Evolutionary conservation across 2,329 filamentous ascomycete genomes (phyloP).

Genomic region (Lomentospora prolificans): DNA sequence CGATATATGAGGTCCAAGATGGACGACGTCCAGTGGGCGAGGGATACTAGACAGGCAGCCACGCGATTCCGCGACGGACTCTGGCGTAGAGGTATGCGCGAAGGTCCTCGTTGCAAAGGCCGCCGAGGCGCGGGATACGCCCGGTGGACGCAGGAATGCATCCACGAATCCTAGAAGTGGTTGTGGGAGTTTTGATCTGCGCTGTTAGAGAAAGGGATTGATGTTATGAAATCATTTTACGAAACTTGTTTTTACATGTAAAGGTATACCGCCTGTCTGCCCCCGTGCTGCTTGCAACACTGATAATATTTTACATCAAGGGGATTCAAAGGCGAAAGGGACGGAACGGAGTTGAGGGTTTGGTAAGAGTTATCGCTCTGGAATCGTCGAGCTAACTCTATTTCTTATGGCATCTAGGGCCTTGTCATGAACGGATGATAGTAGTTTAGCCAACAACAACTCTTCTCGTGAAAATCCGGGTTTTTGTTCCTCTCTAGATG

Average conservation of each 20-base stretch:
- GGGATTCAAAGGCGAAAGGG: background rate
- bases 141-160: conserved; percentile 14
- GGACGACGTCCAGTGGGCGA: conserved; percentile 20
- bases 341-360: background rate
- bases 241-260: background rate
- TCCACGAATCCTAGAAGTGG: conserved; percentile 9
- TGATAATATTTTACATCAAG: background rate
- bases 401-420: no score
- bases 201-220: background rate
- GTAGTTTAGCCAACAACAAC: background rate
- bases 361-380: background rate
- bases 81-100: conserved; percentile 15
- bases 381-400: no score
- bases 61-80: conserved; percentile 16
- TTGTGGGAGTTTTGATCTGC: background rate
- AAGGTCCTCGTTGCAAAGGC: conserved; percentile 1
- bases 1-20: conserved; percentile 19
- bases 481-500: no score
- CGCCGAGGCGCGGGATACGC: conserved; percentile 9
- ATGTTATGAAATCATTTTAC: background rate
- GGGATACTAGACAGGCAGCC: conserved; percentile 14
- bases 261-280: background rate
- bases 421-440: background rate
- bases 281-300: background rate
- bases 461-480: background rate